Evolutionary conservation across 176 grass and related monocot species (phyloP), one percentile per base, ranked within the genome.

Genomic region (Olyra latifolia): DNA sequence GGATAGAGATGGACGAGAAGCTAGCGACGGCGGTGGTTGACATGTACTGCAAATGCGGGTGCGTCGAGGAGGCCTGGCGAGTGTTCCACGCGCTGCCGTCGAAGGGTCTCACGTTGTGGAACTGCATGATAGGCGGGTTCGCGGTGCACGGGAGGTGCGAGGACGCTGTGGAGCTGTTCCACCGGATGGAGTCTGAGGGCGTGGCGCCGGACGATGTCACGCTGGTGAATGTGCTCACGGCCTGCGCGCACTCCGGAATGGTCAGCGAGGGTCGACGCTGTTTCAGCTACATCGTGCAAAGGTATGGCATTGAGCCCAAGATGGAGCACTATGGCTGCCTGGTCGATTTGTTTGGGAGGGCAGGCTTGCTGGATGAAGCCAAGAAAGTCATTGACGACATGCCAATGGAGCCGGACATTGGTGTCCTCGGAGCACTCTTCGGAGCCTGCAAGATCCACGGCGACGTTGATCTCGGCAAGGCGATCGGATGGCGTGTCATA

Each of bases 41-140:
- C 80, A 97, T 97, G 95, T 94, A 97, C 55, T 97, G 95, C 82
- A 97, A 97, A 59, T 94, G 95, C 4, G 91, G 95, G 46, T 91
- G 82, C 60, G 46, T 92, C 49, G 89, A 97, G 2, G 85, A 97
- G 85, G 91, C 91, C 6, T 55, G 82, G 63, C 62, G 74, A 2
- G 67, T 92, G 22, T 97, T 97, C 52, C 27, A 42, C 8, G 72
- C 32, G 0, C 82, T 90, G 71, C 61, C 85, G 14, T 19, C 1
- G 10, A 89, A 55, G 70, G 85, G 89, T 8, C 64, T 97, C 20
- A 92, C 91, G 1, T 70, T 82, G 0, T 97, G 95, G 95, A 97
- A 94, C 79, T 94, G 91, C 67, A 97, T 97, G 91, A 90, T 97
- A 4, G 89, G 91, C 14, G 91, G 95, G 43, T 62, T 97, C 7